These are phyloP conservation scores for Xylaria intraflava DNA, from an alignment of 495 filamentous ascomycete genomes.

Conservation along the genomic window DNA sequence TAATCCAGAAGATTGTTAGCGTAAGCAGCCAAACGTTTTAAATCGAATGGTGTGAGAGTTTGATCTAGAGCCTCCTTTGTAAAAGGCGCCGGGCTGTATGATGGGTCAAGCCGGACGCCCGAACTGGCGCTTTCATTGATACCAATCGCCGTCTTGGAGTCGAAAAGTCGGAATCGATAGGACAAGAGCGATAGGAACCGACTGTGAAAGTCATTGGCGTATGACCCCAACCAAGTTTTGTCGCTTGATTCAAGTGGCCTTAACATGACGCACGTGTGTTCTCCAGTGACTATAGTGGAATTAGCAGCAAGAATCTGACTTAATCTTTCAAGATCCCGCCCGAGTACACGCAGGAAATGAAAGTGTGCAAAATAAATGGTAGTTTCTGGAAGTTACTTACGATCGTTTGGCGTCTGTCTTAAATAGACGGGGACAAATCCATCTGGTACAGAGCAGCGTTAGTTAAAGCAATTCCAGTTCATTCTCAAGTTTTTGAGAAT, in stretches of 20 bases:
- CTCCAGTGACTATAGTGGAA: slow-evolving; percentile 73
- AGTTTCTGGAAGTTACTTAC: neutral
- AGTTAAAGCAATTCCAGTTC: neutral
- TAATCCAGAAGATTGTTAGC: slow-evolving; percentile 96
- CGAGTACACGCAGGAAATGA: neutral
- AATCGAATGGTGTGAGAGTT: slow-evolving; percentile 80
- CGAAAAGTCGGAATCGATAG: slow-evolving; percentile 86
- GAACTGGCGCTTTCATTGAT: slow-evolving; percentile 78
- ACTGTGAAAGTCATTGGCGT: slow-evolving; percentile 84
- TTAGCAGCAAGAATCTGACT: too few relatives aligned
- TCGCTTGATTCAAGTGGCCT: slow-evolving; percentile 63
- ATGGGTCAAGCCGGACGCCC: slow-evolving; percentile 57
- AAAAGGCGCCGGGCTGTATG: slow-evolving; percentile 46
- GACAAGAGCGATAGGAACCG: slow-evolving; percentile 82
- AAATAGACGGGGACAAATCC: slow-evolving; percentile 89
- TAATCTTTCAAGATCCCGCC: neutral
- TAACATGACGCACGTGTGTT: slow-evolving; percentile 98
- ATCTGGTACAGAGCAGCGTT: slow-evolving; percentile 17
- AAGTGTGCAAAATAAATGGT: neutral
- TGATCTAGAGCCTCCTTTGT: slow-evolving; percentile 67
- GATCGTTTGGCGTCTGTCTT: slow-evolving; percentile 78
- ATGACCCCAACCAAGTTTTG: slow-evolving; percentile 78
- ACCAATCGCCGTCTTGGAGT: slow-evolving; percentile 70
- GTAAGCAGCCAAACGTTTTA: slow-evolving; percentile 90
- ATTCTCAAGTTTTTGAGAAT: neutral